Evolutionary conservation across 768 basidiomycete species (phyloP), one percentile per base, ranked within the genome.

Genomic region (Dendrothele bispora): DNA sequence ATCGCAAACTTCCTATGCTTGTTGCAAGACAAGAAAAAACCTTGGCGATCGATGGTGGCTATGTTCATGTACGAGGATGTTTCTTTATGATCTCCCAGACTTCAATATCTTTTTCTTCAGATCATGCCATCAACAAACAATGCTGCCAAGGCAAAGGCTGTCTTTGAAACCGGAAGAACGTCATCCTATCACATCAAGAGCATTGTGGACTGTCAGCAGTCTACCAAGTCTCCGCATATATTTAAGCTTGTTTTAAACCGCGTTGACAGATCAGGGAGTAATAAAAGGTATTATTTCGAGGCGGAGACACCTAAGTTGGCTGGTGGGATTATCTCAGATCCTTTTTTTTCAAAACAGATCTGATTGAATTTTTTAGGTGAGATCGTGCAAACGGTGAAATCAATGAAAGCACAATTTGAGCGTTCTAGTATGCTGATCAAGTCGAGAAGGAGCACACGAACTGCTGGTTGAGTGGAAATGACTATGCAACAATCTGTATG

Each of bases 261-360:
- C 53, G 78, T n/a, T n/a, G n/a, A n/a, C n/a, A n/a, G n/a, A n/a
- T n/a, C 81, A 29, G 77, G 78, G 35, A 76, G 82, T 34, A 87
- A 85, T 55, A 99, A 98, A 74, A 76, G 93, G 30, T 98, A 98
- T 62, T 95, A 98, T 58, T 98, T 97, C 61, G 97, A 99, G 68
- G 95, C 94, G 0, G 95, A 95, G 65, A 92, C 71, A 55, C 76
- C 88, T 2, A 86, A 84, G 63, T 61, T 83, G 47, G 92, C 95
- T 39, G 78, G 90, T 89, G 60, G 57, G 88, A 67, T 7, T 27
- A n/a, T n/a, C n/a, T 47, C 35, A 18, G 25, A 22, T 18, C 14
- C 38, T 29, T 37, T 32, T 15, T 14, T 17, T 39, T 14, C 20
- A 39, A 45, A 20, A 29, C 51, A 48, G 35, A 44, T 21, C 22